A percentile compares a stretch with the other conserved stretches of the same genome.
phyloP scores from a whole-genome alignment of 164 flowering plant species.

The Chimonanthus praecox region DNA sequence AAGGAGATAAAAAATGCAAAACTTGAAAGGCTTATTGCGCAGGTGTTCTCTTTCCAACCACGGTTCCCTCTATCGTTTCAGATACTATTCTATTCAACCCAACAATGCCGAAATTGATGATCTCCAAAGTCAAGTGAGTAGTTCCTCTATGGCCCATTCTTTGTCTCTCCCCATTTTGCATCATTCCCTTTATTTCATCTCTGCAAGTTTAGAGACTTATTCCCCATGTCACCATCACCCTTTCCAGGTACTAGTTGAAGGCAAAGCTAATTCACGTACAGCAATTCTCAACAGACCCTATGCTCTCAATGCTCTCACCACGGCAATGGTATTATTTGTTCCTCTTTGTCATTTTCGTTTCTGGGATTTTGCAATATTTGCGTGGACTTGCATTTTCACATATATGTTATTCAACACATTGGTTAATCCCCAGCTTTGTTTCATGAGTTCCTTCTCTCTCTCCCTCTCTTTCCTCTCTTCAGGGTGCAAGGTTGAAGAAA shows the following conservation, averaged over 20 bases:
- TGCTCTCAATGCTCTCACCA: conserved; percentile 70
- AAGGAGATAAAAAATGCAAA: conserved; percentile 35
- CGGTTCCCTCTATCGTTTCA: conserved; percentile 18
- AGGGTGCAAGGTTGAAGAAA: conserved; percentile 67
- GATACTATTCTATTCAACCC: conserved; percentile 49
- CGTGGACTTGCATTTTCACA: background rate
- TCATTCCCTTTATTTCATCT: background rate
- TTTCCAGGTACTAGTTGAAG: conserved; percentile 79
- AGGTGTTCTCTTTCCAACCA: conserved; percentile 24
- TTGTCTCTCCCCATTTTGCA: background rate
- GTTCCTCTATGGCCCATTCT: background rate
- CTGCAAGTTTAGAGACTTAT: background rate
- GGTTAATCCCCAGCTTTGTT: background rate
- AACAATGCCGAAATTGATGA: conserved; percentile 32
- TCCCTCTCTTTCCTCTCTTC: conserved; percentile 7
- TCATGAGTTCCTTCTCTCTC: background rate
- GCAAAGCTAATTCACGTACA: conserved; percentile 66
- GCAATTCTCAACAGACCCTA: conserved; percentile 78
- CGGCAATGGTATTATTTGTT: conserved; percentile 47
- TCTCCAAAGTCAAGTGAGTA: conserved; percentile 44
- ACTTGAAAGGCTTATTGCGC: conserved; percentile 23
- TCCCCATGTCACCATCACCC: conserved; percentile 4
- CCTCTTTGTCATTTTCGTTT: background rate
- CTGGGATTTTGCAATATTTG: background rate
- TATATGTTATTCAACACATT: background rate